Percentiles rank a stretch among this genome's conserved stretches.
Conservation (phyloP, 176 grass and related monocot species). For the Zea mays region Zm-B73-REFERENCE-NAM-5.0 NC_050097.1:21535501-21536000, state of each 20-base stretch:
- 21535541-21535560: constrained; percentile 17
- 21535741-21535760: constrained; percentile 2
- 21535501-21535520: background rate
- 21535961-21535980: constrained; percentile 33
- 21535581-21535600: background rate
- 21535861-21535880: constrained; percentile 24
- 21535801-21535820: background rate
- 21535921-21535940: background rate
- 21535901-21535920: background rate
- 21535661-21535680: background rate
- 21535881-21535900: constrained; percentile 13
- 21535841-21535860: background rate
- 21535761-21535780: background rate
- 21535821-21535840: background rate
- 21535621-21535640: constrained; percentile 38
- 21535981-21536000: constrained; percentile 34
- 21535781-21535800: constrained; percentile 37
- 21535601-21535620: background rate
- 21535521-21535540: constrained; percentile 47
- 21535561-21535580: background rate
- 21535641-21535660: constrained; percentile 26
- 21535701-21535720: background rate
- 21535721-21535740: constrained; percentile 29
- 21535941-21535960: background rate
- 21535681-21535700: background rate